Evolutionary conservation across 352 stramenopile species (phyloP), one percentile per base, ranked within the genome.

Genomic region (Phytophthora citricola): DNA sequence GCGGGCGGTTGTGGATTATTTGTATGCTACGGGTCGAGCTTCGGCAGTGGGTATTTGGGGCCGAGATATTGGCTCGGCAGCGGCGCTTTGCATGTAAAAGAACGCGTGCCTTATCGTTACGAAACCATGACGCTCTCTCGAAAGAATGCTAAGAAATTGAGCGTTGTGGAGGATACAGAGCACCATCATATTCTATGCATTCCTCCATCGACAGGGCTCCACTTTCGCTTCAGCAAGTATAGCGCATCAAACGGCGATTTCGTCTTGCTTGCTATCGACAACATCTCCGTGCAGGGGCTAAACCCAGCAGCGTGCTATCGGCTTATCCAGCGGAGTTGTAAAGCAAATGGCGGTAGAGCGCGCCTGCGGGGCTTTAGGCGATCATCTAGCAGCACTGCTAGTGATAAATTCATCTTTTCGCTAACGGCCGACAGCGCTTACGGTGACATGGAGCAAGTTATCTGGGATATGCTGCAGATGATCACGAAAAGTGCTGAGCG

Each of bases 401-500:
- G 34, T 15, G 61, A 87, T 47, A 53, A 72, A n/a, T 91, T 94
- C 29, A 78, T 92, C 2, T 87, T 87, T 66, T 81, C 73, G 3
- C 39, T 92, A 15, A 76, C 70, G 5, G 54, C 87, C 6, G 85
- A 94, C 62, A 87, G 78, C 29, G 76, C 78, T 6, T 94, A 89
- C 46, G 82, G 81, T 45, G 85, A 94, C 48, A 87, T 94, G 80
- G 78, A 91, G 63, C 77, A 81, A 55, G 83, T 94, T 22, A 80
- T 94, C 49, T 73, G 73, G 51, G 85, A 94, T 75, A 90, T 90
- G 82, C 64, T 94, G 6, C 44, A 71, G 9, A 86, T 90, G 75
- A 79, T 94, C 51, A 80, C 71, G 41, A 80, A 82, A 54, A 94
- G 85, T 24, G 85, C 85, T 1, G 72, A 92, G 73, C 84, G 86